Conservation (phyloP, 106 monocot species). For the Narthecium ossifragum region DNA sequence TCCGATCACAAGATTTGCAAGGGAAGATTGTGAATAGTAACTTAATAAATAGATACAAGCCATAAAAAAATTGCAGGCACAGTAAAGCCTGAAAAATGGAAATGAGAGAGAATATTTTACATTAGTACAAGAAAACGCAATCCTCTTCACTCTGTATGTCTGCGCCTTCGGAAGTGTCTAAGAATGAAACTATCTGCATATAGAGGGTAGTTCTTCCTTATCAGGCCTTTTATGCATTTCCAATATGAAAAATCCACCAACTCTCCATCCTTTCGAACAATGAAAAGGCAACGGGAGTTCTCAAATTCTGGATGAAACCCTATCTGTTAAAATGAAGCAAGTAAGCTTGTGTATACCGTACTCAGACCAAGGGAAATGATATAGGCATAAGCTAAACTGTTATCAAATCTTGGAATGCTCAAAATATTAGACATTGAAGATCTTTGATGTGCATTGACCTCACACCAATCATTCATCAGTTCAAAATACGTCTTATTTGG, state of each 20-base stretch:
- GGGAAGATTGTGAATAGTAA: too few species aligned
- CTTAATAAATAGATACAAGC: too few species aligned
- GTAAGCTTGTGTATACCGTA: too few species aligned
- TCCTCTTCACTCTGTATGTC: conserved; percentile 23
- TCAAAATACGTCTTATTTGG: too few species aligned
- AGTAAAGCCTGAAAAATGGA: too few species aligned
- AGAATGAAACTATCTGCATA: conserved; percentile 89
- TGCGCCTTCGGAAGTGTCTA: conserved; percentile 74
- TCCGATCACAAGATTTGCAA: too few species aligned
- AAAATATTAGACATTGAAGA: neutral
- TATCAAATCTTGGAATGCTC: neutral
- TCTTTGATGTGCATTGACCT: too few species aligned
- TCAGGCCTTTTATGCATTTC: conserved; percentile 94
- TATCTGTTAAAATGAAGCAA: conserved; percentile 34
- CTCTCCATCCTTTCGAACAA: conserved; percentile 74
- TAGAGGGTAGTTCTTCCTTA: conserved; percentile 82
- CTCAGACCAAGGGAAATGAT: too few species aligned
- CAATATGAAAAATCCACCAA: conserved; percentile 86
- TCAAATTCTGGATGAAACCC: conserved; percentile 84
- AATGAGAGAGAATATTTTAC: too few species aligned
- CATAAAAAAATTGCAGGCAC: too few species aligned
- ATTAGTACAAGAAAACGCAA: too few species aligned
- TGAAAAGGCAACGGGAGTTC: conserved; percentile 81
- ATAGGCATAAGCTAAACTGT: neutral
- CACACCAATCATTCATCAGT: too few species aligned